Percentiles rank a stretch among this genome's conserved stretches.
phyloP scores from a whole-genome alignment of 495 filamentous ascomycete species.

The Glonium stellatum region DNA sequence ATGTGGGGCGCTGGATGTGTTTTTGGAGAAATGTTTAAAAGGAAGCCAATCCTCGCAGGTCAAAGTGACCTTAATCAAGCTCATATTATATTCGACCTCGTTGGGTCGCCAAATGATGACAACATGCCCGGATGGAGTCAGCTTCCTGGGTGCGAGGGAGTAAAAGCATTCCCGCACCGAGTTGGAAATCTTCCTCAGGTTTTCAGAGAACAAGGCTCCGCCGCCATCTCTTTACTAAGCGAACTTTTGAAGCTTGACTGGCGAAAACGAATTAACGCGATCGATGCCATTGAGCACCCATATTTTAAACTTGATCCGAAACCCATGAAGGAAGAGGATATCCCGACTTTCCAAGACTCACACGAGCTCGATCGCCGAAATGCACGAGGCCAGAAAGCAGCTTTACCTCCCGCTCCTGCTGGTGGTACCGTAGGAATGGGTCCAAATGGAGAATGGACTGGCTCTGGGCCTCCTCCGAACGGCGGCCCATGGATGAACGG shows the following conservation, averaged over 20 bases:
- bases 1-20: slow-evolving; percentile 98
- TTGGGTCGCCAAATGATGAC: slow-evolving; percentile 82
- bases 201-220: slow-evolving; percentile 60
- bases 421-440: slow-evolving; percentile 79
- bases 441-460: slow-evolving; percentile 54
- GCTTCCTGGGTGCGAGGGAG: slow-evolving; percentile 72
- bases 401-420: slow-evolving; percentile 80
- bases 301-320: slow-evolving; percentile 76
- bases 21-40: slow-evolving; percentile 95
- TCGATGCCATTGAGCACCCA: slow-evolving; percentile 86
- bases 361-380: slow-evolving; percentile 92
- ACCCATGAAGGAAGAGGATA: slow-evolving; percentile 72
- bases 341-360: slow-evolving; percentile 86
- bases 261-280: slow-evolving; percentile 79
- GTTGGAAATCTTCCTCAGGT: slow-evolving; percentile 59
- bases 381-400: slow-evolving; percentile 69
- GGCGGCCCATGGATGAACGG: slow-evolving; percentile 21
- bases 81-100: slow-evolving; percentile 85
- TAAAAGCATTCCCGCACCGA: slow-evolving; percentile 57
- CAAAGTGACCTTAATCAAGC: slow-evolving; percentile 84
- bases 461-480: slow-evolving; percentile 29
- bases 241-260: slow-evolving; percentile 87
- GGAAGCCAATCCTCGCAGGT: slow-evolving; percentile 86
- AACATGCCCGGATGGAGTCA: slow-evolving; percentile 88
- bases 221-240: slow-evolving; percentile 69